Base-by-base conservation (phyloP, 805 yeast genomes). In the Candida andamanensis region DNA sequence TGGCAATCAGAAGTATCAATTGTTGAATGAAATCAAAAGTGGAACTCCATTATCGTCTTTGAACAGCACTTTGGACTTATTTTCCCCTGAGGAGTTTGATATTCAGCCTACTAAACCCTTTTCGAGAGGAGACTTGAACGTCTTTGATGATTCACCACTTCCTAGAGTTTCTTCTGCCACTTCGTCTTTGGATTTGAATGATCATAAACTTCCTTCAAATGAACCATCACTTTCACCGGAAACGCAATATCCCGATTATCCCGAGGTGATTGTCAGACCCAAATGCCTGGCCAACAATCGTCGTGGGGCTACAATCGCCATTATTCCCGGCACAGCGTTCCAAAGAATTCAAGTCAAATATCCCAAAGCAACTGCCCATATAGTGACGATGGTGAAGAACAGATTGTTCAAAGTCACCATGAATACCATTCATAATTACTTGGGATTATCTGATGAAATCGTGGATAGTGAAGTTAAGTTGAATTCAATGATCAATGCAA, bases 301-400 rank as follows among this genome's bases (percentile, higher is more conserved):
- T 2, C 35, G 48, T n/a, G 41, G 48, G 24, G 83, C 94, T 20
- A 89, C 97, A 0, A 82, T 90, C 33, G 95, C 97, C 1, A 82
- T 90, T 22, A 89, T 90, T 11, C 98, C 98, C 0, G 76, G 80
- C 1, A 79, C 76, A 32, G 84, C 97, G 0, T 92, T 90, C 45
- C 69, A 74, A 34, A 65, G 82, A 33, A 70, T 90, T 24, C 80
- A 83, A 5, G 52, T 63, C 18, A 83, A 78, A 45, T 85, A 79
- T 50, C 97, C 97, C 5, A 76, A 83, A 41, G 85, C 95, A 1
- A 81, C 96, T 0, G 85, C 96, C 0, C 96, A 89, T 54, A 89
- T 92, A 18, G 90, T 90, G 10, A 95, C 94, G 46, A 87, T 90
- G 76, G 85, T 90, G 15, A 60, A 90, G 35, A 80, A 95, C 1